Evolutionary conservation across 2,329 filamentous ascomycete genomes (phyloP), one percentile per base, ranked within the genome.

Genomic region (Paecilomyces dactylethromorphus): DNA sequence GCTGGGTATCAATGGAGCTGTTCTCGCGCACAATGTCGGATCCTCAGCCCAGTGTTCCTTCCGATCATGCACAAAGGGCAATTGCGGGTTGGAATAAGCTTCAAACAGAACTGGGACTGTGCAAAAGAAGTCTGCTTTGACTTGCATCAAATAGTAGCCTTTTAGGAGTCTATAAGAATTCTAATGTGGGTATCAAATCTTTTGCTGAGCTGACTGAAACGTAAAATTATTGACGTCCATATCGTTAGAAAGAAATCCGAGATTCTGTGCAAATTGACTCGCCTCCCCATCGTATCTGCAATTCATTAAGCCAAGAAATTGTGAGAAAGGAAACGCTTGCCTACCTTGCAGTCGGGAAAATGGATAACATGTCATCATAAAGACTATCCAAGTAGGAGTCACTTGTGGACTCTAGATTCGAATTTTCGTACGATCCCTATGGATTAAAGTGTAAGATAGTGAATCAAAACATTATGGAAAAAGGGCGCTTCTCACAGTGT

Each of bases 1-100:
- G 88, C 2, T 90, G 86, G 84, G 78, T 89, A 55, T 88, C 85
- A 66, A 82, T 88, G 63, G 87, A 91, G 74, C 72, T 90, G 10
- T 91, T 90, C 69, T 83, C 85, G 65, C 72, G 81, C n/a, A 78
- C 78, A 39, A 82, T 87, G 77, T 74, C 78, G 1, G 79, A 84
- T 56, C 67, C 72, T 7, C 79, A 79, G 11, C 73, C 80, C 0
- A 74, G 69, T 0, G 77, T 82, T 18, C 86, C 86, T 0, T 81
- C 78, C 66, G 77, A 79, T 56, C 77, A 84, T 71, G 82, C 84
- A 2, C 65, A 66, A 55, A 73, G 84, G 52, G 84, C 79, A 0
- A 76, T 73, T 2, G 65, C 66, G 18, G 74, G 79, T 8, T 86
- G 82, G 82, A 64, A 74, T 56, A 81, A 71, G 66, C 71, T 83